Conservation (phyloP, 805 yeast genomes). For the Myxozyma monticola region DNA sequence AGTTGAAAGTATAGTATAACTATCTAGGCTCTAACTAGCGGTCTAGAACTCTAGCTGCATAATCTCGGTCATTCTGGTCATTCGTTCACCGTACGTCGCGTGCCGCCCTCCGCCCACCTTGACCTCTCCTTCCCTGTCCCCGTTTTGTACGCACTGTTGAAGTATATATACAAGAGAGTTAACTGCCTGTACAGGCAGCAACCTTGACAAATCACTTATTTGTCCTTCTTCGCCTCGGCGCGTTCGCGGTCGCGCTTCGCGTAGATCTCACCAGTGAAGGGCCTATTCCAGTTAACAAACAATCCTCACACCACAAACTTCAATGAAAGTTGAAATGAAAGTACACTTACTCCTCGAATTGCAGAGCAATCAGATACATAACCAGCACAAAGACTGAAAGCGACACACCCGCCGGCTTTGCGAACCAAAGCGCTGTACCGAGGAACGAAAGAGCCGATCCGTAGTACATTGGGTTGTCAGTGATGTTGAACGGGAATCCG, state of each 20-base stretch:
- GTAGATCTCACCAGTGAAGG: conserved; percentile 90
- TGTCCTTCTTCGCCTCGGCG: conserved; percentile 32
- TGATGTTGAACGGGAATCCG: conserved; percentile 87
- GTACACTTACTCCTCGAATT: conserved; percentile 68
- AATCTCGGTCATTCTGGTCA: no score
- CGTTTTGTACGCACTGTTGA: conserved; percentile 1
- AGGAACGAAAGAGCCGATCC: conserved; percentile 88
- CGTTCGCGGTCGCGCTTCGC: conserved; percentile 60
- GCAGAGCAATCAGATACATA: conserved; percentile 81
- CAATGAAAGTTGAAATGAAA: no score
- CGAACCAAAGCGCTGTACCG: conserved; percentile 82
- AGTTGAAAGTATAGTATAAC: no score
- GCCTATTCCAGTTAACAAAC: no score
- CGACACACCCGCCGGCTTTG: conserved; percentile 83
- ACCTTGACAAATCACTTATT: conserved; percentile 6
- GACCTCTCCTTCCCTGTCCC: no score
- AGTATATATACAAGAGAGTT: conserved; percentile 1
- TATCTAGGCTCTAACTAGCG: no score
- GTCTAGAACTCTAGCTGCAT: no score
- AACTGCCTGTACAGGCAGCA: no score
- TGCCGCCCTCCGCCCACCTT: no score
- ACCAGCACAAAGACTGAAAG: conserved; percentile 70
- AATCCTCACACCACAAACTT: not conserved
- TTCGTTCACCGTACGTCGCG: no score
- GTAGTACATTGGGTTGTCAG: conserved; percentile 94